Base-by-base conservation (phyloP, 371 early-diverging fungal species). In the Synchytrium microbalum region DNA sequence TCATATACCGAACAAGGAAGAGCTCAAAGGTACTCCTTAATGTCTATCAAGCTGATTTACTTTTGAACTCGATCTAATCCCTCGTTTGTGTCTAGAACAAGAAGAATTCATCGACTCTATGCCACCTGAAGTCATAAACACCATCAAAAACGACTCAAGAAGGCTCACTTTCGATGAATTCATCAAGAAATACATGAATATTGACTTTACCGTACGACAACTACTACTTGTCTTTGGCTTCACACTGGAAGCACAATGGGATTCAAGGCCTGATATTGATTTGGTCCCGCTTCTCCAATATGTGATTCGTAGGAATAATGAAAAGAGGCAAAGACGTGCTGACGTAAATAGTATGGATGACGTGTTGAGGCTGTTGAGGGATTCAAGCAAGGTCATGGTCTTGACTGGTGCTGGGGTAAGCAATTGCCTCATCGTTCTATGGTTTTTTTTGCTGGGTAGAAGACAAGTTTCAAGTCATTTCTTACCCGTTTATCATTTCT, bases 351-450 rank as follows among this genome's bases (percentile, higher is more conserved):
- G 90, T 0, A 51, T 92, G 2, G 83, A 89, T 0, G 85, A 94
- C 59, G 92, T 87, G 2, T 81, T 89, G 0, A 70, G 80, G 2
- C 71, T 93, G 3, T 60, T 95, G 2, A 64, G 73, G 51, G 73
- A 77, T 25, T 79, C 89, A 14, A 80, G 82, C 53, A 87, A 87
- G 32, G 91, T 95, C 51, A 82, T 96, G 84, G 91, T 96, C 24
- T 79, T 96, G 59, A 93, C 95, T 0, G 96, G 96, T 1, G 95
- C 95, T 0, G 95, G 95, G 24, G 89, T 87, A 2, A 46, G 63
- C 67, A 27, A 61, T 26, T 52, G 65, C 58, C 8, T 14, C 16
- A 1, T n/a, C n/a, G 31, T 51, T 51, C 51, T 51, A 13, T n/a
- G 51, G n/a, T 51, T 13, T 14, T 51, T n/a, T 51, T 51, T n/a